Conservation (phyloP, 139 green algal species). For the Chlamydomonas asymmetrica region DNA sequence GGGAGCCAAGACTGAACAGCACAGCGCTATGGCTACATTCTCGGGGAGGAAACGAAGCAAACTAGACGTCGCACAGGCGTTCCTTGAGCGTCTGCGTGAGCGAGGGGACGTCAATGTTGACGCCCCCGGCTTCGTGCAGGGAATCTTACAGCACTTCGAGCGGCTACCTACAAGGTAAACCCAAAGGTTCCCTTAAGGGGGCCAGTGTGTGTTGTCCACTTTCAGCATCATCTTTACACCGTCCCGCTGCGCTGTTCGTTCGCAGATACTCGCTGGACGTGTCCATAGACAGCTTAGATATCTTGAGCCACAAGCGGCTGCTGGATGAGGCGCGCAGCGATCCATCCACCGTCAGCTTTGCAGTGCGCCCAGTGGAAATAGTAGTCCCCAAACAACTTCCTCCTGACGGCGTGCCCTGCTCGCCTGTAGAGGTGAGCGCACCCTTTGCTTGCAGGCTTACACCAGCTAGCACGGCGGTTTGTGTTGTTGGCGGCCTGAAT, state of each 20-base stretch:
- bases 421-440: too few relatives aligned
- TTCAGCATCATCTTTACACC: too few relatives aligned
- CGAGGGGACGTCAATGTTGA: slow-evolving; percentile 67
- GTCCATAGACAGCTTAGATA: slow-evolving; percentile 85
- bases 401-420: too few relatives aligned
- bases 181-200: too few relatives aligned
- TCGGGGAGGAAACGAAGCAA: slow-evolving; percentile 48
- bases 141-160: slow-evolving; percentile 81
- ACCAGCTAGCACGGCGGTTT: too few relatives aligned
- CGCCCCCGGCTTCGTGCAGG: slow-evolving; percentile 58
- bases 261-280: slow-evolving; percentile 93
- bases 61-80: slow-evolving; percentile 62
- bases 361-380: slow-evolving; percentile 85
- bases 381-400: slow-evolving; percentile 15
- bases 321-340: slow-evolving; percentile 82
- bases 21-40: too few relatives aligned
- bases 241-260: too few relatives aligned
- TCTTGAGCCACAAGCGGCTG: slow-evolving; percentile 92
- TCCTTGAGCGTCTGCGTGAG: slow-evolving; percentile 63
- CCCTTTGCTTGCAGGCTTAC: too few relatives aligned
- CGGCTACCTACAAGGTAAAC: slow-evolving; percentile 74
- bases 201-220: too few relatives aligned
- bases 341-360: slow-evolving; percentile 81
- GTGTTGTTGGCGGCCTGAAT: too few relatives aligned
- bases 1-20: too few relatives aligned